These are phyloP conservation scores for Lentinula lateritia DNA, from an alignment of 768 basidiomycete genomes.

Conservation along the genomic window DNA sequence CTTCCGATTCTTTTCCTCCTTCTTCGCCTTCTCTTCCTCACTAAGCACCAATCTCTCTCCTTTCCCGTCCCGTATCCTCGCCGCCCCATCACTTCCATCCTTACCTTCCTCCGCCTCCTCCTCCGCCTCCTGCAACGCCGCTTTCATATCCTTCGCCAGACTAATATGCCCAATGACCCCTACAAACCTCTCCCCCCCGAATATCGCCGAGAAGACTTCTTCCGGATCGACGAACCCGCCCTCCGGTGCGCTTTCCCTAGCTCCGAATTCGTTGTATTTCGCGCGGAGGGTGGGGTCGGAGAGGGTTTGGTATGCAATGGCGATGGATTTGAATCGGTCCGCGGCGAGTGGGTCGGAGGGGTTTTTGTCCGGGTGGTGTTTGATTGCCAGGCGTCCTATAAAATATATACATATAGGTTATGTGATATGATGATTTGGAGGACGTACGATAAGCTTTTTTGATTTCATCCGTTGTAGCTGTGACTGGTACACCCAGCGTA, in stretches of 20 bases:
- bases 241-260: slow-evolving; percentile 74
- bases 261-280: slow-evolving; percentile 90
- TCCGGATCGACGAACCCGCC: slow-evolving; percentile 88
- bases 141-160: slow-evolving; percentile 88
- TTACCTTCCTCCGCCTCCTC: slow-evolving; percentile 48
- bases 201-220: slow-evolving; percentile 76
- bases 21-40: slow-evolving; percentile 69
- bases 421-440: background rate
- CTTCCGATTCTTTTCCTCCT: slow-evolving; percentile 67
- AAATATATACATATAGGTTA: background rate
- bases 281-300: slow-evolving; percentile 70
- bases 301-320: slow-evolving; percentile 84
- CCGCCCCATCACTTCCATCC: slow-evolving; percentile 16
- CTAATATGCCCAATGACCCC: slow-evolving; percentile 89
- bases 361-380: slow-evolving; percentile 91
- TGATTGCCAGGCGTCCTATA: slow-evolving; percentile 78
- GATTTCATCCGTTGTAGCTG: slow-evolving; percentile 77
- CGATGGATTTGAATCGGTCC: slow-evolving; percentile 87
- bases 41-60: slow-evolving; percentile 42
- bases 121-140: slow-evolving; percentile 82
- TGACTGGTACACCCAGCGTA: slow-evolving; percentile 66
- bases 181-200: slow-evolving; percentile 82
- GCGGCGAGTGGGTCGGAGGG: slow-evolving; percentile 81
- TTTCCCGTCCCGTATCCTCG: slow-evolving; percentile 40
- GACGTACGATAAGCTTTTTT: slow-evolving; percentile 82